Base-by-base conservation (phyloP, 2,329 filamentous ascomycete genomes). In the Hirsutella rhossiliensis region DNA sequence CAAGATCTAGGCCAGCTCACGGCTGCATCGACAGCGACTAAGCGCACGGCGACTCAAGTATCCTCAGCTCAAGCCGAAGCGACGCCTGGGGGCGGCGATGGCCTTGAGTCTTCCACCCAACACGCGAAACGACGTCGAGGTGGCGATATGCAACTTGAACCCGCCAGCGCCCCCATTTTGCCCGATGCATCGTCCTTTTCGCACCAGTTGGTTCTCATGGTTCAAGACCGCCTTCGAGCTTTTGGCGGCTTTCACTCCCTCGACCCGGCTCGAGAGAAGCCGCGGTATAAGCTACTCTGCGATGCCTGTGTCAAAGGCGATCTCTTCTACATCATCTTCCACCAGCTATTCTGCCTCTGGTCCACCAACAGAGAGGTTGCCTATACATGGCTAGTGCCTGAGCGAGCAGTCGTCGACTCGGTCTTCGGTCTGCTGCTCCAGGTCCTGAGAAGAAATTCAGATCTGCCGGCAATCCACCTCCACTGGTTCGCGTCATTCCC, bases 271-370 rank as follows among this genome's bases (percentile, higher is more conserved):
- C 52, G 70, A 2, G 75, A 75, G 47, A 53, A 56, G 38, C 63
- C 63, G 20, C 69, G 82, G 28, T 64, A 78, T 30, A 50, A 57
- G n/a, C 65, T 84, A 8, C 62, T 88, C 12, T 54, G 50, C 23
- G 64, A 75, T 20, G 82, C 83, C 1, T 82, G 78, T 49, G 38
- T 48, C 2, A 52, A 56, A 0, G 58, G 69, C 5, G 84, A 89
- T 56, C 48, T 65, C 40, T 76, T 84, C 54, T 88, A 82, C 55
- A 52, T 87, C 41, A 66, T 72, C 6, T 56, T 84, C 12, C 82
- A 85, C 54, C 81, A 85, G 54, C 47, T 82, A 2, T 80, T 77
- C 56, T 84, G 79, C 54, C 54, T 73, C 18, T 76, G 73, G 70
- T 70, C 68, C 4, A 45, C 62, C 3, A 56, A 65, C 17, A 52